phyloP scores from a whole-genome alignment of 192 early-diverging fungal species.

The Coemansia aciculifera region DNA sequence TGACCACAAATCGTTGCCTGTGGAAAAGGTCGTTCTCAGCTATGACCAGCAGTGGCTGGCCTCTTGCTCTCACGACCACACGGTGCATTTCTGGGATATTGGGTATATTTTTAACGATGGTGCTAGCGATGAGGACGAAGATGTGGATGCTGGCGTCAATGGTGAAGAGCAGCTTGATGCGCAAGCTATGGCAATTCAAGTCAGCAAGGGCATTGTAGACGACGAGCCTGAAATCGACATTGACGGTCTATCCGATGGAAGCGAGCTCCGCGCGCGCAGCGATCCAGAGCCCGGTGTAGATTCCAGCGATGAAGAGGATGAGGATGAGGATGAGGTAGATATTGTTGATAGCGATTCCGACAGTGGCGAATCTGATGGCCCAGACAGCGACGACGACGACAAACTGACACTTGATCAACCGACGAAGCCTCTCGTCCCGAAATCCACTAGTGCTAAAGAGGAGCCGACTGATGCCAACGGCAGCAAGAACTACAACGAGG shows the following conservation, averaged over 20 bases:
- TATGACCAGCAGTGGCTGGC: slow-evolving; percentile 75
- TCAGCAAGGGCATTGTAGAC: slow-evolving; percentile 40
- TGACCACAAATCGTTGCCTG: slow-evolving; percentile 86
- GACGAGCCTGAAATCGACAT: slow-evolving; percentile 44
- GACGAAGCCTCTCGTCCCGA: neutral
- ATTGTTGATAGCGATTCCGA: slow-evolving; percentile 16
- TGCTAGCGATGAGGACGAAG: slow-evolving; percentile 47
- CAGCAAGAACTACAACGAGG: neutral
- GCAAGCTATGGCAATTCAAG: slow-evolving; percentile 44
- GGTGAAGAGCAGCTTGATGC: slow-evolving; percentile 27
- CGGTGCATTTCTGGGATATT: slow-evolving; percentile 88
- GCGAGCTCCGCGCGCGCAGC: slow-evolving; percentile 22
- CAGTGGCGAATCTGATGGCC: neutral
- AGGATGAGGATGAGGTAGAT: neutral
- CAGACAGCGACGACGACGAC: neutral
- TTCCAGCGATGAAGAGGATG: neutral
- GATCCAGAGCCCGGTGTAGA: slow-evolving; percentile 7
- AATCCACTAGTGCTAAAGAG: too few relatives aligned
- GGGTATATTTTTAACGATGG: slow-evolving; percentile 61
- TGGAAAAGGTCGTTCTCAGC: slow-evolving; percentile 77
- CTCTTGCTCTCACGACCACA: slow-evolving; percentile 83
- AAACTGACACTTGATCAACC: neutral
- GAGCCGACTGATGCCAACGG: neutral
- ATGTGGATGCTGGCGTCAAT: slow-evolving; percentile 1
- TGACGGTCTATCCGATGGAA: slow-evolving; percentile 41